phyloP scores from a whole-genome alignment of 2,329 filamentous ascomycete species.

The Hypoxylon sp. region DNA sequence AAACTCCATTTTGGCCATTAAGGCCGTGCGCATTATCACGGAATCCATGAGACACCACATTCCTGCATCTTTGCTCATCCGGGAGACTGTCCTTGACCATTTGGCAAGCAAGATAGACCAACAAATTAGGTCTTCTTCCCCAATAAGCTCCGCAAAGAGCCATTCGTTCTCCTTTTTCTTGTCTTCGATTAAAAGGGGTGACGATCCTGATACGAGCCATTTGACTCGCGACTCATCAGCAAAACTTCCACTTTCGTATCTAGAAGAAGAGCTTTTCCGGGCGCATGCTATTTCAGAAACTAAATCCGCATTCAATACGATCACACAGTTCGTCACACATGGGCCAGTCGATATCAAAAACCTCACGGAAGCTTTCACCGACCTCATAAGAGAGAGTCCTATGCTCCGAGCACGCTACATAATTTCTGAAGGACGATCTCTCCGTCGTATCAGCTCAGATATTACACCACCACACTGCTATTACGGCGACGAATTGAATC shows the following conservation, averaged over 20 bases:
- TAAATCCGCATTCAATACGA: not conserved
- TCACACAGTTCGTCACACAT: not conserved
- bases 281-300: not conserved
- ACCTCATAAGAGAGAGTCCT: not conserved
- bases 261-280: not conserved
- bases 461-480: not conserved
- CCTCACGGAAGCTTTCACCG: not conserved
- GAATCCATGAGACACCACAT: not conserved
- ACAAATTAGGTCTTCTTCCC: not conserved
- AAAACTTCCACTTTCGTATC: not conserved
- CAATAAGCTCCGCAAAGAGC: not conserved
- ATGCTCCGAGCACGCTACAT: conserved; percentile 2
- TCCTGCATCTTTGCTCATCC: not conserved
- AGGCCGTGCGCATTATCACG: not conserved
- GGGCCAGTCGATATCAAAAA: not conserved
- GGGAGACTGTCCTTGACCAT: not conserved
- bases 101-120: not conserved
- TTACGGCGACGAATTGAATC: not conserved
- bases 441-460: not conserved
- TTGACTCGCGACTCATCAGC: not conserved
- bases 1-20: not conserved
- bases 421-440: not conserved
- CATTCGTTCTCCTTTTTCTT: not conserved
- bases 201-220: not conserved
- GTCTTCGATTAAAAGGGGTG: not conserved